phyloP scores from a whole-genome alignment of 2,329 filamentous ascomycete genomes.

The Didymella pinodella region DNA sequence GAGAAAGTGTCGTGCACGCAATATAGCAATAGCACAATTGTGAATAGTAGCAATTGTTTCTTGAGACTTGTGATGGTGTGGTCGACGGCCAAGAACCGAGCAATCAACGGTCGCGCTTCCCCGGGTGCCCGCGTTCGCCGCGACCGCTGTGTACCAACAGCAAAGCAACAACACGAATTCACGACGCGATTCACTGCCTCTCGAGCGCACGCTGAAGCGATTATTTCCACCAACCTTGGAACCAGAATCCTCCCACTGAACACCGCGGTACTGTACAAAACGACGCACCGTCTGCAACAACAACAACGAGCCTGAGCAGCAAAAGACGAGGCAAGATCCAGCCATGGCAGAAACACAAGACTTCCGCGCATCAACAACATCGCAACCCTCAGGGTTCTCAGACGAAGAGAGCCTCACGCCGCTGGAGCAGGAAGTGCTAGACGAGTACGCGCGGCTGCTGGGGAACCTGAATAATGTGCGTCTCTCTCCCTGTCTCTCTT shows the following conservation, averaged over 20 bases:
- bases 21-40: constrained; percentile 14
- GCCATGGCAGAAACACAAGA: constrained; percentile 31
- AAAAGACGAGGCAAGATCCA: neutral
- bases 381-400: constrained; percentile 21
- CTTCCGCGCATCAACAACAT: constrained; percentile 25
- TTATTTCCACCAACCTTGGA: no score
- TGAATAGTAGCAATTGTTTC: neutral
- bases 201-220: neutral
- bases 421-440: constrained; percentile 90
- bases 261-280: neutral
- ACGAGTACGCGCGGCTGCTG: constrained; percentile 88
- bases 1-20: neutral
- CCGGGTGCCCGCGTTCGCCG: constrained; percentile 23
- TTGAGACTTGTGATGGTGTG: neutral
- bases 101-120: constrained; percentile 34
- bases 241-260: neutral
- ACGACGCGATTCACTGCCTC: neutral
- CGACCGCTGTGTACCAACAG: neutral
- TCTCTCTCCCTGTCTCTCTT: neutral
- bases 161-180: neutral
- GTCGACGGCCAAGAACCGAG: constrained; percentile 15
- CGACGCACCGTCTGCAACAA: neutral
- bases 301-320: neutral
- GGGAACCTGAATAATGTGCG: constrained; percentile 89
- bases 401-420: constrained; percentile 64